Conservation (phyloP, 306 rosid genomes). For the Senna tora region DNA sequence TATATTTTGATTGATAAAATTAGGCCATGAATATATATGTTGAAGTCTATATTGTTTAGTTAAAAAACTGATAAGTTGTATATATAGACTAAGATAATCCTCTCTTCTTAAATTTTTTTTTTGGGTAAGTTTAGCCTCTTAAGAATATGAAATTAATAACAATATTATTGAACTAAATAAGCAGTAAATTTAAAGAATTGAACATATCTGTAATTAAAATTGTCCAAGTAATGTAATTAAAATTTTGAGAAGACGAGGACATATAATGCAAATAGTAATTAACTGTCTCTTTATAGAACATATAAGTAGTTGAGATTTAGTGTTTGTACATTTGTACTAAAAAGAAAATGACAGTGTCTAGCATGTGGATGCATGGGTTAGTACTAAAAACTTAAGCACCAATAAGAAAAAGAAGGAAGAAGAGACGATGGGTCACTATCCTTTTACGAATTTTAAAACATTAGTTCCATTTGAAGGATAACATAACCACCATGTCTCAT, state of each 20-base stretch:
- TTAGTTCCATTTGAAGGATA: constrained; percentile 33
- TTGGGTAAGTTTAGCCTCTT: no score
- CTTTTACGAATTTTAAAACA: background rate
- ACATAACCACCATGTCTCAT: constrained; percentile 17
- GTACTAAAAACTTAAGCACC: background rate
- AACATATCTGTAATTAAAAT: no score
- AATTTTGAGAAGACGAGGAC: background rate
- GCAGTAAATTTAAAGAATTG: no score
- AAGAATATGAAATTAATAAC: no score
- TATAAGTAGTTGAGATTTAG: background rate
- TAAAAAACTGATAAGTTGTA: no score
- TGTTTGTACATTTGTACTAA: background rate
- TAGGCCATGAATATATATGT: no score
- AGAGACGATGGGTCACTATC: background rate
- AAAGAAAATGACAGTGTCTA: background rate
- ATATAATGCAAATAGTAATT: background rate
- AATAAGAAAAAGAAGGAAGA: background rate
- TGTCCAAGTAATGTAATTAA: background rate
- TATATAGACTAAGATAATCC: no score
- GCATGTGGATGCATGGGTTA: background rate
- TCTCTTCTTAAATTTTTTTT: no score
- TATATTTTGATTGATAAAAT: no score
- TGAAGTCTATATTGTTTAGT: no score
- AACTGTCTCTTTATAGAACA: background rate
- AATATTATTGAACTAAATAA: no score